phyloP scores from a whole-genome alignment of 164 flowering plant genomes.

The Aristolochia fimbriata region DNA sequence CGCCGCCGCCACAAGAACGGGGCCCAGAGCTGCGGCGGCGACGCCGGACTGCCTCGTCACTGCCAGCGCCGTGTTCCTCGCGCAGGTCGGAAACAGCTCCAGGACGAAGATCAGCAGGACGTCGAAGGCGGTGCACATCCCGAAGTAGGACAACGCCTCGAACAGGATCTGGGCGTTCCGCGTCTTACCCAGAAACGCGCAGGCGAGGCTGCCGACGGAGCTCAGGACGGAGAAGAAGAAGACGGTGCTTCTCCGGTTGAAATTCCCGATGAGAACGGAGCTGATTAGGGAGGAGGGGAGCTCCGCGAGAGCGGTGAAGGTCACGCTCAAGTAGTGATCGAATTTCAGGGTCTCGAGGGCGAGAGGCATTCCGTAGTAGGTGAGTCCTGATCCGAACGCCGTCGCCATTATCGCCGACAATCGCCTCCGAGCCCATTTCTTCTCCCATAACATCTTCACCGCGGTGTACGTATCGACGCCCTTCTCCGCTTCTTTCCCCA shows the following conservation, averaged over 20 bases:
- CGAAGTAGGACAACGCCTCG: constrained; percentile 50
- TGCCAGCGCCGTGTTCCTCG: constrained; percentile 70
- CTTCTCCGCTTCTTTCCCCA: constrained; percentile 5
- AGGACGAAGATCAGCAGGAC: constrained; percentile 41
- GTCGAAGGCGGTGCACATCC: constrained; percentile 39
- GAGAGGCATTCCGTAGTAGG: constrained; percentile 69
- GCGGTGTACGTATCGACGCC: constrained; percentile 23
- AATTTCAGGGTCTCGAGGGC: constrained; percentile 35
- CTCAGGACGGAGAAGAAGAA: constrained; percentile 26
- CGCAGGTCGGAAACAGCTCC: constrained; percentile 81
- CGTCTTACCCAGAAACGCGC: constrained; percentile 11
- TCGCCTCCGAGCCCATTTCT: constrained; percentile 39
- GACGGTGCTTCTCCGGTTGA: constrained; percentile 25
- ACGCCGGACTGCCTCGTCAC: constrained; percentile 61
- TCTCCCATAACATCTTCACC: constrained; percentile 27
- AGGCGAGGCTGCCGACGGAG: constrained; percentile 31
- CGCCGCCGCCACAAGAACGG: constrained; percentile 45
- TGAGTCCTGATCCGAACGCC: constrained; percentile 50
- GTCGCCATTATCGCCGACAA: constrained; percentile 27
- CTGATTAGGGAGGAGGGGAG: constrained; percentile 40
- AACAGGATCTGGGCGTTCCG: constrained; percentile 24
- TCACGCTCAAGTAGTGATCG: constrained; percentile 40
- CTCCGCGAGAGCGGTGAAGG: constrained; percentile 52
- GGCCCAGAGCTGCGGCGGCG: no score
- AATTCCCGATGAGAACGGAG: constrained; percentile 25